A percentile compares a stretch with the other conserved stretches of the same genome.
phyloP scores from a whole-genome alignment of 148 eudicot species.

The Salicornia ramosissima region DNA sequence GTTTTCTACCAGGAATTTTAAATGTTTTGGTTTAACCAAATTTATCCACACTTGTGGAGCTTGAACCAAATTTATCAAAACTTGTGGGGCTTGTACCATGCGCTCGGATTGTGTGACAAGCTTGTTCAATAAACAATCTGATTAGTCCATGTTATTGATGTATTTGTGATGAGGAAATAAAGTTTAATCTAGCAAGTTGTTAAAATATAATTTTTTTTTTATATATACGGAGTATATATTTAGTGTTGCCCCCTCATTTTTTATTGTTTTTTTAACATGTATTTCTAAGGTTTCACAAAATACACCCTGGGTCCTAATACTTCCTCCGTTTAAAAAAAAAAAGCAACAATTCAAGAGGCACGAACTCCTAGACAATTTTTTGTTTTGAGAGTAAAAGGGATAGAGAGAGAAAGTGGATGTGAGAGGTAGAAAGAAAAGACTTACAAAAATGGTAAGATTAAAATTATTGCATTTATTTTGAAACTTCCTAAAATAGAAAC shows the following conservation, averaged over 20 bases:
- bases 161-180: not conserved
- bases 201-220: not conserved
- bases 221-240: not conserved
- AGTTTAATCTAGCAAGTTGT: not conserved
- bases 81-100: not conserved
- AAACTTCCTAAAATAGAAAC: no score
- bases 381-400: no score
- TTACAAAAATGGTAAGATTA: no score
- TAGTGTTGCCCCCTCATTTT: not conserved
- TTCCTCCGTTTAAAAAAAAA: no score
- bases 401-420: no score
- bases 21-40: not conserved
- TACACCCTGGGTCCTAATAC: no score
- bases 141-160: not conserved
- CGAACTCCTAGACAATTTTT: no score
- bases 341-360: no score
- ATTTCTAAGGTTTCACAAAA: no score
- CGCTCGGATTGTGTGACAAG: not conserved
- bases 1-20: not conserved
- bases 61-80: not conserved
- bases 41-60: not conserved
- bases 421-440: no score
- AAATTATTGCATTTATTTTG: no score
- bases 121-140: not conserved
- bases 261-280: not conserved